phyloP scores from a whole-genome alignment of 306 rosid genomes.

The Nissolia schottii region DNA sequence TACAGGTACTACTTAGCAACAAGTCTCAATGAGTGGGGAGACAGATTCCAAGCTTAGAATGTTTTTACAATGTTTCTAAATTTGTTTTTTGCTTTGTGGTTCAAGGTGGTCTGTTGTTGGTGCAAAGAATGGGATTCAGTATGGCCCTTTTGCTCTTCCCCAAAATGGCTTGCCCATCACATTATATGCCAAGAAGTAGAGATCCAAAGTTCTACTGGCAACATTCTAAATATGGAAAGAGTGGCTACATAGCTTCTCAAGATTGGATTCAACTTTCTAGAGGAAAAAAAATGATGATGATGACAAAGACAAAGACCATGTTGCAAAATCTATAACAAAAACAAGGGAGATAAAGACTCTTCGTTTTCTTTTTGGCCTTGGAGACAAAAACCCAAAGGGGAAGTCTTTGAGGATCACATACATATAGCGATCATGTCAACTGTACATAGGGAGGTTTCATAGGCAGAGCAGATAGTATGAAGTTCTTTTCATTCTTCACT shows the following conservation, averaged over 20 bases:
- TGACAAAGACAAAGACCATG: background rate
- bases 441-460: slow-evolving; percentile 43
- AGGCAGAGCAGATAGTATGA: slow-evolving; percentile 17
- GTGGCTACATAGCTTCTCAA: slow-evolving; percentile 13
- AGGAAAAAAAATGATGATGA: background rate
- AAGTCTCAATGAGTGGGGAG: background rate
- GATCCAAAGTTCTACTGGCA: background rate
- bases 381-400: slow-evolving; percentile 26
- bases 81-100: background rate
- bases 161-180: slow-evolving; percentile 84
- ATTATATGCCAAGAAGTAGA: slow-evolving; percentile 42
- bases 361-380: slow-evolving; percentile 33
- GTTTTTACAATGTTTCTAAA: slow-evolving; percentile 4
- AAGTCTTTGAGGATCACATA: slow-evolving; percentile 20
- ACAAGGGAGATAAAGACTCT: slow-evolving; percentile 18
- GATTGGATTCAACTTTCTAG: slow-evolving; percentile 3
- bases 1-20: slow-evolving; percentile 52
- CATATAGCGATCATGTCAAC: slow-evolving; percentile 33
- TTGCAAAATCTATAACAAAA: slow-evolving; percentile 6
- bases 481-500: slow-evolving; percentile 22
- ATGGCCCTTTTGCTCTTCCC: slow-evolving; percentile 98
- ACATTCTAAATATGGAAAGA: slow-evolving; percentile 32
- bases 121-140: slow-evolving; percentile 80
- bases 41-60: slow-evolving; percentile 27
- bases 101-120: slow-evolving; percentile 76